These are phyloP conservation scores for Asterophora parasitica DNA, from an alignment of 768 basidiomycete genomes.

Conservation along the genomic window DNA sequence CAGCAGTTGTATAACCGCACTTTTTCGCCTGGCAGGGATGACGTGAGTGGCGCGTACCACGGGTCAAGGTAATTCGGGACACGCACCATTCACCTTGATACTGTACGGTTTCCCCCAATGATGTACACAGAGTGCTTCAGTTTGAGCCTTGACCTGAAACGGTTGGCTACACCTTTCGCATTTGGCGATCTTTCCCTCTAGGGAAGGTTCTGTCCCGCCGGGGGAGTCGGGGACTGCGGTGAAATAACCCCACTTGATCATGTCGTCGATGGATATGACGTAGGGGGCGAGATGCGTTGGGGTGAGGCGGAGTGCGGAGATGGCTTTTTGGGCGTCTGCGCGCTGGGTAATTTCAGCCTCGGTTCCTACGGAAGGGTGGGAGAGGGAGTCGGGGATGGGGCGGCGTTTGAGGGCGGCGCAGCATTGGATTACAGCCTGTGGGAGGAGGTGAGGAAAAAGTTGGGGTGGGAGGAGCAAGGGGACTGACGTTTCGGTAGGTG, in stretches of 20 bases:
- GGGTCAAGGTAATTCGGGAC: not conserved
- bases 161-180: slow-evolving; percentile 79
- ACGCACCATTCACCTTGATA: slow-evolving; percentile 61
- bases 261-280: slow-evolving; percentile 50
- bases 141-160: slow-evolving; percentile 64
- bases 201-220: slow-evolving; percentile 61
- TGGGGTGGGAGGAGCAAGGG: not conserved
- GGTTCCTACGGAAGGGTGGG: slow-evolving; percentile 76
- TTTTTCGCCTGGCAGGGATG: slow-evolving; percentile 59
- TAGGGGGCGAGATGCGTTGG: slow-evolving; percentile 50
- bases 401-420: slow-evolving; percentile 46
- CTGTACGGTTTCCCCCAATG: slow-evolving; percentile 79
- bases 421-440: slow-evolving; percentile 48
- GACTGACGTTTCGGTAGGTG: slow-evolving; percentile 77
- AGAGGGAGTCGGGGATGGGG: slow-evolving; percentile 46
- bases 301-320: slow-evolving; percentile 51
- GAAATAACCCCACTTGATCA: slow-evolving; percentile 69
- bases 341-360: slow-evolving; percentile 58
- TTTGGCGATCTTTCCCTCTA: slow-evolving; percentile 53
- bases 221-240: slow-evolving; percentile 58
- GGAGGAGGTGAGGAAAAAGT: slow-evolving; percentile 10
- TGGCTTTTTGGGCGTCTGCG: slow-evolving; percentile 46
- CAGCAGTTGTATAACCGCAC: slow-evolving; percentile 77
- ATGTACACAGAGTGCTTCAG: slow-evolving; percentile 63
- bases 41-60: slow-evolving; percentile 1